These are phyloP conservation scores for Bisporella sp. DNA, from an alignment of 2,329 filamentous ascomycete species.

Conservation along the genomic window DNA sequence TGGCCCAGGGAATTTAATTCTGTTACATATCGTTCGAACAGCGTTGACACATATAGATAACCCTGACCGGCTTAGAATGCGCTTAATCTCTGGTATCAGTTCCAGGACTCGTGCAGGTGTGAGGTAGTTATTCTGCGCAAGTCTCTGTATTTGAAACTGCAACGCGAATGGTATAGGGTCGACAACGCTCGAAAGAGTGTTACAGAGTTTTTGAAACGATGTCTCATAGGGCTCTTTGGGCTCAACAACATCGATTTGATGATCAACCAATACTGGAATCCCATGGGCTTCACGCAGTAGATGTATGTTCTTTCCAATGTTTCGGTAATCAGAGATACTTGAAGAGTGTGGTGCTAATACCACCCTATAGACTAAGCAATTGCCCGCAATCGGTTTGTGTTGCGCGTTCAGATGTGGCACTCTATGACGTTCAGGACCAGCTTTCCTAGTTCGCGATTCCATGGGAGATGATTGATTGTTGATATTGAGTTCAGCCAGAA, in stretches of 20 bases:
- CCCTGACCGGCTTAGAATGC: conserved; percentile 18
- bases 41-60: conserved; percentile 43
- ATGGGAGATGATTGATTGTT: not conserved
- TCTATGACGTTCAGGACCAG: conserved; percentile 13
- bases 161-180: conserved; percentile 42
- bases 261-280: conserved; percentile 25
- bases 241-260: conserved; percentile 7
- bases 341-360: conserved; percentile 12
- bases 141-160: conserved; percentile 54
- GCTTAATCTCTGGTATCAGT: conserved; percentile 36
- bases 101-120: conserved; percentile 43
- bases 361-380: conserved; percentile 44
- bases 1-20: conserved; percentile 49
- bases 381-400: conserved; percentile 34
- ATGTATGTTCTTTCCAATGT: conserved; percentile 19
- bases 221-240: conserved; percentile 9
- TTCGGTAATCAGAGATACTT: not conserved
- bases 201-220: conserved; percentile 14
- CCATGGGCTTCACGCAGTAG: conserved; percentile 23
- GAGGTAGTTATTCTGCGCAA: conserved; percentile 58
- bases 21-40: conserved; percentile 43
- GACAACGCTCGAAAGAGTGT: conserved; percentile 16
- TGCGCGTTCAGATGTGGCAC: conserved; percentile 29
- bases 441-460: not conserved
- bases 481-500: conserved; percentile 5